Evolutionary conservation across 169 alveolate genomes (phyloP), one percentile per base, ranked within the genome.

Genomic region (Cryptosporidium canis): DNA sequence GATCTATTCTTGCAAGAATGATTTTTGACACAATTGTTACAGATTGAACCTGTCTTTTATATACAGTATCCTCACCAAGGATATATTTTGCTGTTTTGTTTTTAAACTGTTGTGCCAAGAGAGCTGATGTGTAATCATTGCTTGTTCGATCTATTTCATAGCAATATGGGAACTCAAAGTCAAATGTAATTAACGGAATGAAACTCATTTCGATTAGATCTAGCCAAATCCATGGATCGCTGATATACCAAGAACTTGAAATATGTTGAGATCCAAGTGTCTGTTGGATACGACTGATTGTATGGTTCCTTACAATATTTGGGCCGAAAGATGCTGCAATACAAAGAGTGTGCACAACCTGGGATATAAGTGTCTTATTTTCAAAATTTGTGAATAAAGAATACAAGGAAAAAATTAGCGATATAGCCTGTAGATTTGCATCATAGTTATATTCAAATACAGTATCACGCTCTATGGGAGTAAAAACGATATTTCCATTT

Each of bases 261-360:
- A 77, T 18, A 18, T 55, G 87, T 6, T 43, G 58, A 41, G 87
- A 77, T 24, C 87, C 87, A 5, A 77, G 31, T 39, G 87, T 77
- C 39, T 77, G 87, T 77, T 77, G 87, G 21, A 77, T 55, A 24
- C 87, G 87, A 37, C 37, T 77, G 35, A 77, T 58, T 56, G 87
- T 61, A 43, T 77, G 87, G 14, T 61, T 55, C 35, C 87, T 55
- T 7, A 77, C 87, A 43, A 55, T 44, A 39, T 77, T 77, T 77
- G 87, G 87, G 18, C 87, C 87, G 31, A 58, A 77, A 53, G 87
- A 77, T 33, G 87, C 87, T 4, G 72, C 87, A 2, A 77, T 55
- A 29, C 87, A 77, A 16, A 77, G 64, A 56, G 87, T 77, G 37
- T 77, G 87, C 14, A 77, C 87, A 55, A 77, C 87, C 37, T 55